Percentiles rank a stretch among this genome's conserved stretches.
These are phyloP conservation scores for Pulveroboletus sp. DNA, from an alignment of 1,284 basidiomycete species.

Conservation along the genomic window DNA sequence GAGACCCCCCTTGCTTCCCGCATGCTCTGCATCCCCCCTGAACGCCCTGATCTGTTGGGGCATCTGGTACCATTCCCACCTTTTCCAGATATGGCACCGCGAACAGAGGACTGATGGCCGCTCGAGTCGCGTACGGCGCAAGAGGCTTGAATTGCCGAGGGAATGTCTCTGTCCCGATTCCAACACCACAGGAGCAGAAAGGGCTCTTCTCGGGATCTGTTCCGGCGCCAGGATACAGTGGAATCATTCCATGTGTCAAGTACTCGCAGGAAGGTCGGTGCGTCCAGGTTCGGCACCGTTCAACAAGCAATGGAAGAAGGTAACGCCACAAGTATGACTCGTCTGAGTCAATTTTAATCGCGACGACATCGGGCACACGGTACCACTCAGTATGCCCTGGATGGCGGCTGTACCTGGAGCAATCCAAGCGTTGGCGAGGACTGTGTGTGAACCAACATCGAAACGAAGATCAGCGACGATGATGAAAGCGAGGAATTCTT, in stretches of 20 bases:
- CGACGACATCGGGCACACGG: constrained; percentile 13
- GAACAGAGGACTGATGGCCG: constrained; percentile 48
- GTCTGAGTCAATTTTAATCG: constrained; percentile 13
- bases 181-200: constrained; percentile 48
- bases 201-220: constrained; percentile 31
- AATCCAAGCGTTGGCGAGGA: constrained; percentile 43
- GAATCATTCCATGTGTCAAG: constrained; percentile 25
- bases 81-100: constrained; percentile 42
- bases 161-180: constrained; percentile 35
- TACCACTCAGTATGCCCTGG: neutral
- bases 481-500: constrained; percentile 34
- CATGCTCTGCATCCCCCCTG: constrained; percentile 26
- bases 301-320: constrained; percentile 43
- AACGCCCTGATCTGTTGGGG: neutral
- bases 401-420: constrained; percentile 32
- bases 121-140: constrained; percentile 41
- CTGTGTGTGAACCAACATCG: constrained; percentile 42
- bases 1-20: constrained; percentile 23
- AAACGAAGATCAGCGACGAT: constrained; percentile 41
- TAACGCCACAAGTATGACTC: constrained; percentile 44
- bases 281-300: constrained; percentile 51
- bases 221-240: constrained; percentile 27
- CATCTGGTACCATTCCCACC: constrained; percentile 16
- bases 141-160: constrained; percentile 24
- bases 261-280: constrained; percentile 48